Base-by-base conservation (phyloP, 257 asterid species). In the Solanum megistacrolobum region DNA sequence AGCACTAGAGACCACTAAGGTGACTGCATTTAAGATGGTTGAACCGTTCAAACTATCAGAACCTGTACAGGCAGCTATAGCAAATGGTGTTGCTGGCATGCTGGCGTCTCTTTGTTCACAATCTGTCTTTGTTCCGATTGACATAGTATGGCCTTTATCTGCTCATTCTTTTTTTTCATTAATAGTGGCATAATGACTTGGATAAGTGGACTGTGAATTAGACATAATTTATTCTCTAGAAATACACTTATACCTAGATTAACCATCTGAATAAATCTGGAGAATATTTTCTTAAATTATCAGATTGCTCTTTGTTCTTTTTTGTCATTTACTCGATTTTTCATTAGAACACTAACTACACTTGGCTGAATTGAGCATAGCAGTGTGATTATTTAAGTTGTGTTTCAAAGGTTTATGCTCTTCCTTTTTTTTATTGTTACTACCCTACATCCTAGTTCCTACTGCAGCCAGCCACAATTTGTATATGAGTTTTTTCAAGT, bases 31-130 rank as follows among this genome's bases (percentile, higher is more conserved):
- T 90, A 92, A 89, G 91, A 86, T 91, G 94, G 89, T 95, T 35
- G 96, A 94, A 88, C 96, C 98, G 32, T 92, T 94, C 89, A 92
- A 94, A 83, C 88, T 96, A 38, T 93, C 98, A 39, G 98, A 96
- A 90, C 96, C 98, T 84, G 89, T 96, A n/a, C 92, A 93, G 92
- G 98, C 98, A 73, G 98, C 99, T 75, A 79, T 96, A 89, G 98
- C 99, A 72, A 96, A 94, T 91, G 99, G 98, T 34, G 89, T 90
- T 88, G 99, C 98, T 89, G 98, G 99, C 91, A 96, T 96, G 99
- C 27, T 88, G 88, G 98, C 96, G 21, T 96, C 99, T 85, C 92
- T 96, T 86, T 94, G 95, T 92, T 91, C 99, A 31, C 99, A 96
- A 89, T 92, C 97, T 88, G 93, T 93, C 32, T 96, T 95, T 84